These are phyloP conservation scores for Voacanga thouarsii DNA, from an alignment of 257 asterid species.

Conservation along the genomic window DNA sequence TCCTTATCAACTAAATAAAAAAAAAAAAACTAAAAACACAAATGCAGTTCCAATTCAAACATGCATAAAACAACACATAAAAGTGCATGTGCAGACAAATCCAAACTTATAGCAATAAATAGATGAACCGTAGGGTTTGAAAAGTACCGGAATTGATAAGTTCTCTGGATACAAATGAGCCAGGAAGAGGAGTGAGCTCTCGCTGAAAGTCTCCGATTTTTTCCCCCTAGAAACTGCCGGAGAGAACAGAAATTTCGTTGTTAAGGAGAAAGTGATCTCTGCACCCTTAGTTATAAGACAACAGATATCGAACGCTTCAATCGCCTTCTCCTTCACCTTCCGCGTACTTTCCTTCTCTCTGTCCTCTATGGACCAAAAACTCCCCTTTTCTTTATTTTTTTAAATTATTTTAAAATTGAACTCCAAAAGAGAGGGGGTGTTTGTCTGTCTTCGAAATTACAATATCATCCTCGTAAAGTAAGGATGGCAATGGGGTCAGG, in stretches of 20 bases:
- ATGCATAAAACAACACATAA: not conserved
- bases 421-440: no score
- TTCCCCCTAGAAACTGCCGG: slow-evolving; percentile 6
- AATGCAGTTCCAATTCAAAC: not conserved
- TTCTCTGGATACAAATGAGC: not conserved
- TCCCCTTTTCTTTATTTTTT: not conserved
- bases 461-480: not conserved
- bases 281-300: not conserved
- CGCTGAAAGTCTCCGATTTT: not conserved
- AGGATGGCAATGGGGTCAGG: no score
- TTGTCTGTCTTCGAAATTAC: not conserved
- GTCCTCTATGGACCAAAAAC: not conserved
- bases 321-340: slow-evolving; percentile 12
- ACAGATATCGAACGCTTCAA: slow-evolving; percentile 12
- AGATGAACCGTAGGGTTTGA: slow-evolving; percentile 3
- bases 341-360: slow-evolving; percentile 15
- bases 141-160: not conserved
- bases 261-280: not conserved
- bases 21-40: not conserved
- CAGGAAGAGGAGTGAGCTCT: not conserved
- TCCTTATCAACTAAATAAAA: not conserved
- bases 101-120: not conserved
- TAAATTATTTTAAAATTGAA: not conserved
- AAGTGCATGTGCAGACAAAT: not conserved
- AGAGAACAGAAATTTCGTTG: not conserved